Evolutionary conservation across 106 monocot species (phyloP).

Genomic region (Allium cepa): DNA sequence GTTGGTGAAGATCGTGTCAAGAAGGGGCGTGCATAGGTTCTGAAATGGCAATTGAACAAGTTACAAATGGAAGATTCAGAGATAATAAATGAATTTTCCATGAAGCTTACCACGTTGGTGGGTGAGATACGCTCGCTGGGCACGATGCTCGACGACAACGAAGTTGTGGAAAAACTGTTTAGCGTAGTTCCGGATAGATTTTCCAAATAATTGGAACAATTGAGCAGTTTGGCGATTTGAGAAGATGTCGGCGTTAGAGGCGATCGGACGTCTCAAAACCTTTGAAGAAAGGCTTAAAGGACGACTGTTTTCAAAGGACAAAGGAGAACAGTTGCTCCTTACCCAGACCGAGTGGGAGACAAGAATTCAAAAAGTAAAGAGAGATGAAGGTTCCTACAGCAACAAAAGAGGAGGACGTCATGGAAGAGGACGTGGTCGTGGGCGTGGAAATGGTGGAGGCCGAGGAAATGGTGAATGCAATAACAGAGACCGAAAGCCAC

Average conservation of each 20-base stretch:
- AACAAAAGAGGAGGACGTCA: constrained; percentile 2
- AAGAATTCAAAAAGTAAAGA: constrained; percentile 1
- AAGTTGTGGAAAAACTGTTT: constrained; percentile 5
- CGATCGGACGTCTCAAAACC: constrained; percentile 9
- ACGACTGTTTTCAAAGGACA: neutral
- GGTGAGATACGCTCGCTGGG: constrained; percentile 4
- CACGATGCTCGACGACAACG: constrained; percentile 1
- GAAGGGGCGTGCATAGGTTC: constrained; percentile 4
- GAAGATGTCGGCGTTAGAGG: constrained; percentile 5
- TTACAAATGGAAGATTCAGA: constrained; percentile 8
- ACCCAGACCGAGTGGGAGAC: neutral
- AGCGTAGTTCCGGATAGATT: constrained; percentile 3
- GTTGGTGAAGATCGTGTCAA: constrained; percentile 14
- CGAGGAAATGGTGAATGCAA: constrained; percentile 7
- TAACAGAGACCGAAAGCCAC: constrained; percentile 7
- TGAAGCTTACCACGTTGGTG: constrained; percentile 11
- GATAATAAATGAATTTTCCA: constrained; percentile 9
- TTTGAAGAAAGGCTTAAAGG: constrained; percentile 10
- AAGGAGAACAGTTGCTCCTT: neutral
- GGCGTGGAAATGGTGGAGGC: constrained; percentile 3
- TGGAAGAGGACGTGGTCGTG: constrained; percentile 8
- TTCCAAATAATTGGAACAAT: constrained; percentile 6
- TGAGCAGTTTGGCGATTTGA: constrained; percentile 8
- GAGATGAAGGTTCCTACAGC: constrained; percentile 5
- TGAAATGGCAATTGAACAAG: constrained; percentile 9